Evolutionary conservation across 1,284 basidiomycete species (phyloP).

Genomic region (Trichosporon sp.): DNA sequence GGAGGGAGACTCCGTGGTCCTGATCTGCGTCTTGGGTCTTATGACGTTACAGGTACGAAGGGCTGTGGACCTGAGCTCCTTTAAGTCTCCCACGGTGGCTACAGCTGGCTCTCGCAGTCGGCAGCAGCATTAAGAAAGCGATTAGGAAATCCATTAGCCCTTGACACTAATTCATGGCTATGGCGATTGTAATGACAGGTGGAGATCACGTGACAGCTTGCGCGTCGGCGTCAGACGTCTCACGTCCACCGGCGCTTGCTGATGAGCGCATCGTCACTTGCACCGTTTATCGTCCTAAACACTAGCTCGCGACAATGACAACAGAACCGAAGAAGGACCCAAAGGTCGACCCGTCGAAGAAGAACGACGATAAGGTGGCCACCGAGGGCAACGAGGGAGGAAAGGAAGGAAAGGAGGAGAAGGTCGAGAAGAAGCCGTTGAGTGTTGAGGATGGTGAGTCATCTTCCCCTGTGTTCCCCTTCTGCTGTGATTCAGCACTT

Average conservation of each 20-base stretch:
- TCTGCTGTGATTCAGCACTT: too few relatives aligned
- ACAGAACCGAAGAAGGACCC: constrained; percentile 6
- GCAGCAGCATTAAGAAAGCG: too few relatives aligned
- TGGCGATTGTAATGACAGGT: neutral
- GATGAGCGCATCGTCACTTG: neutral
- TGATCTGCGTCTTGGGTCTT: too few relatives aligned
- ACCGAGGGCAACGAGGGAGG: too few relatives aligned
- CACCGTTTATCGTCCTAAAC: neutral
- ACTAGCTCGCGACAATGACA: neutral
- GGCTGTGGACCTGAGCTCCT: too few relatives aligned
- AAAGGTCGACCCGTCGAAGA: neutral
- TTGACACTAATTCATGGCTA: neutral
- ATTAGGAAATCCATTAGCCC: too few relatives aligned
- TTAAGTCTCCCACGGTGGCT: too few relatives aligned
- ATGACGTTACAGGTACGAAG: too few relatives aligned
- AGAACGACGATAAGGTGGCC: constrained; percentile 1
- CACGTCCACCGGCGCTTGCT: neutral
- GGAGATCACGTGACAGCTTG: neutral
- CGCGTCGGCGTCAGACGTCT: neutral
- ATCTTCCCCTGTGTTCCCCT: too few relatives aligned
- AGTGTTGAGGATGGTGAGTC: constrained; percentile 36
- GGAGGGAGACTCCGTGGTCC: too few relatives aligned
- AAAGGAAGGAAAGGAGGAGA: constrained; percentile 2
- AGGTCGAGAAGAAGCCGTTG: constrained; percentile 17
- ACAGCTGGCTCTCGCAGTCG: too few relatives aligned